Evolutionary conservation across 177 flowering plant species (phyloP).

Genomic region (Tripterygium wilfordii): DNA sequence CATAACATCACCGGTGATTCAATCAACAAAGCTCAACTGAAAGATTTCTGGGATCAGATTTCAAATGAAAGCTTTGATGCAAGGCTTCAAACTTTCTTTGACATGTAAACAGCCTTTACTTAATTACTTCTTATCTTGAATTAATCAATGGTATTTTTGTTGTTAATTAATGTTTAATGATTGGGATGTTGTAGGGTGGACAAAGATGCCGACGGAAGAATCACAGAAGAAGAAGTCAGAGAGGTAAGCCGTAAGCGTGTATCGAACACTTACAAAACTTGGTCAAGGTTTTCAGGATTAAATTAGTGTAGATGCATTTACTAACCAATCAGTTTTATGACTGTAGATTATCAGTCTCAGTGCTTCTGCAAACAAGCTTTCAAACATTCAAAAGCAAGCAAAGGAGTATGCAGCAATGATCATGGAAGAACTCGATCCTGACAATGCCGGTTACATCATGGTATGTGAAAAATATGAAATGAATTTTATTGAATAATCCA

Average conservation of each 20-base stretch:
- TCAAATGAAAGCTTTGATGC: slow-evolving; percentile 79
- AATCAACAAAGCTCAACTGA: slow-evolving; percentile 49
- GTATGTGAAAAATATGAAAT: slow-evolving; percentile 13
- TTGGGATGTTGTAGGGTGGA: slow-evolving; percentile 97
- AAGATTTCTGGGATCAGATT: slow-evolving; percentile 77
- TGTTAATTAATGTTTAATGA: no score
- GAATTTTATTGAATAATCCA: no score
- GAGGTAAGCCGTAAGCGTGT: slow-evolving; percentile 74
- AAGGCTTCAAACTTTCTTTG: slow-evolving; percentile 83
- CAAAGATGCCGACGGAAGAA: slow-evolving; percentile 82
- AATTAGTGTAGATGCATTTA: no score
- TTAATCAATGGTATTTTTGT: not conserved
- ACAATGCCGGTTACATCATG: slow-evolving; percentile 48
- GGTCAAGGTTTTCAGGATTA: no score
- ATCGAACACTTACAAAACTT: not conserved
- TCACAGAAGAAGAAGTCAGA: slow-evolving; percentile 73
- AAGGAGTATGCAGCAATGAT: slow-evolving; percentile 50
- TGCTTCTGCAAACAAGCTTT: slow-evolving; percentile 61
- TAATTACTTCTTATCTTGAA: not conserved
- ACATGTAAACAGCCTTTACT: no score
- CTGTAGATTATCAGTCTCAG: slow-evolving; percentile 55
- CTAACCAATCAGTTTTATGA: not conserved
- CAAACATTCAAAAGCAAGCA: slow-evolving; percentile 44
- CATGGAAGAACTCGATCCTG: slow-evolving; percentile 67
- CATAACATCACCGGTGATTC: slow-evolving; percentile 40